Percentiles rank a stretch among this genome's conserved stretches.
These are phyloP conservation scores for Populus euphratica DNA, from an alignment of 345 rosid species.

Conservation along the genomic window DNA sequence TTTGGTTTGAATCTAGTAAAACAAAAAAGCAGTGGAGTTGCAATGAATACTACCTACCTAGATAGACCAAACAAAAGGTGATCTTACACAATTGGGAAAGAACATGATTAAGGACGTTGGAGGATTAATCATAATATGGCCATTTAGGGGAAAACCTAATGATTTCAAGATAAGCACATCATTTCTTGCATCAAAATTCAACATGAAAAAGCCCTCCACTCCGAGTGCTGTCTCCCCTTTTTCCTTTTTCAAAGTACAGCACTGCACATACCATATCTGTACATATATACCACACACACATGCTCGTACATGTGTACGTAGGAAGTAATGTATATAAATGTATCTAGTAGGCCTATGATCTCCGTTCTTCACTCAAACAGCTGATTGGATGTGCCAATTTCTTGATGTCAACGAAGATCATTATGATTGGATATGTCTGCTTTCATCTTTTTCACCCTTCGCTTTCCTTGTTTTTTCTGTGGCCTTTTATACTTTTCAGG, in stretches of 20 bases:
- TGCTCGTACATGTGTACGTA: neutral
- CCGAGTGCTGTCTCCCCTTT: constrained; percentile 4
- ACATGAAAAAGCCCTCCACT: constrained; percentile 14
- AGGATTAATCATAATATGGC: constrained; percentile 22
- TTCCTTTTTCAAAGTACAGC: neutral
- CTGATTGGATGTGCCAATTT: constrained; percentile 26
- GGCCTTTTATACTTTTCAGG: neutral
- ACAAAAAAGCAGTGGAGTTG: neutral
- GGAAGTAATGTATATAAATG: neutral
- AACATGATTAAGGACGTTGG: constrained; percentile 10
- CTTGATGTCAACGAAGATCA: constrained; percentile 36
- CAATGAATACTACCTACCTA: neutral
- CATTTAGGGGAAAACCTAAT: constrained; percentile 31
- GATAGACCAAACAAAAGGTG: neutral
- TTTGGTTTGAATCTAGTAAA: neutral
- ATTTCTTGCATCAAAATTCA: constrained; percentile 34
- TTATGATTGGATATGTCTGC: constrained; percentile 34
- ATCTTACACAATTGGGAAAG: neutral
- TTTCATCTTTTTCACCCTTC: constrained; percentile 20
- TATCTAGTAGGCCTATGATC: neutral
- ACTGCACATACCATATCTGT: neutral
- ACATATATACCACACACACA: neutral
- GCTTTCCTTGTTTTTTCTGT: neutral
- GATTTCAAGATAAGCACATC: constrained; percentile 30
- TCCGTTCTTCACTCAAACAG: constrained; percentile 25